Evolutionary conservation across 179 eudicot species (phyloP), one percentile per base, ranked within the genome.

Genomic region (Heliamphora pulchella): DNA sequence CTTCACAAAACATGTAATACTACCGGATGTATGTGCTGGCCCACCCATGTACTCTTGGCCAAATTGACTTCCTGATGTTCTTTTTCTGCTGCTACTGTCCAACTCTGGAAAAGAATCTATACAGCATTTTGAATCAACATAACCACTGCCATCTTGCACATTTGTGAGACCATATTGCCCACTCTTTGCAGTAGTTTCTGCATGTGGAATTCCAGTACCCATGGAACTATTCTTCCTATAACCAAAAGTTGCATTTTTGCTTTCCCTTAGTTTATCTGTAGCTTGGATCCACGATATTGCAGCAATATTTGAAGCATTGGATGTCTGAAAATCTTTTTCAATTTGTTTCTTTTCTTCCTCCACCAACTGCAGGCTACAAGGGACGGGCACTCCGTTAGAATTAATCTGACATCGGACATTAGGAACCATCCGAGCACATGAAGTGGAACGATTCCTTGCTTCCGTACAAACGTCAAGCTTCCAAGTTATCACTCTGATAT

Each of bases 401-500:
- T 18, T 64, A 8, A 18, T 53, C 74, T 70, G 41, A 72, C 44
- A 39, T 18, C 76, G 77, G 71, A 73, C 41, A 80, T 61, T 14
- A 53, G 78, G 47, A 63, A 39, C 67, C 65, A 43, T 71, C 17
- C 71, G 71, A 73, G 82, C 17, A 62, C 66, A 58, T 80, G 78
- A 80, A 79, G 76, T 9, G 9, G 70, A 39, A 47, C 43, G 43
- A 44, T 68, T 61, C 13, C 65, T 79, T 11, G 74, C 8, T 68
- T 70, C 76, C n/a, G 13, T 47, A 61, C 8, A 7, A 20, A 79
- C 78, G 6, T 20, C 54, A 73, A 50, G 82, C 54, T 68, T 77
- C 71, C 64, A 70, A 78, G 74, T 71, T 55, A 58, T 43, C 14
- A 31, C 71, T 41, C 10, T 55, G 43, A 17, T 8, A 61, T 53